These are phyloP conservation scores for Plasmodium relictum DNA, from an alignment of 169 alveolate genomes.

Conservation along the genomic window DNA sequence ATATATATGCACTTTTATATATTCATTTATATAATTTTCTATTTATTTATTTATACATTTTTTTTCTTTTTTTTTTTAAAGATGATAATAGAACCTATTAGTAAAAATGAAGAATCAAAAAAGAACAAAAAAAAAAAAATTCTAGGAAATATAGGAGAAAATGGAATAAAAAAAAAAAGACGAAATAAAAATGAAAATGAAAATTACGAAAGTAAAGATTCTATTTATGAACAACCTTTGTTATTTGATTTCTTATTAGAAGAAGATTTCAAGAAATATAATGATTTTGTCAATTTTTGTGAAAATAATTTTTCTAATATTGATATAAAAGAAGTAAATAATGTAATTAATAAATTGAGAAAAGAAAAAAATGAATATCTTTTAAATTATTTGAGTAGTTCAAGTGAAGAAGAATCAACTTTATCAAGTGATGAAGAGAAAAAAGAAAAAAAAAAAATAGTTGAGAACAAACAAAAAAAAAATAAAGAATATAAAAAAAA, in stretches of 20 bases:
- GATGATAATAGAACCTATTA: too few species aligned
- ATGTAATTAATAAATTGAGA: neutral
- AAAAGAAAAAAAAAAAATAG: neutral
- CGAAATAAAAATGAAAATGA: constrained; percentile 1
- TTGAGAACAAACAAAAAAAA: constrained; percentile 1
- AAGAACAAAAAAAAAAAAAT: constrained; percentile 24
- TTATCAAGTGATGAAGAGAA: neutral
- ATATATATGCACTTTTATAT: too few species aligned
- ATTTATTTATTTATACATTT: too few species aligned
- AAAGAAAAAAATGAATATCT: neutral
- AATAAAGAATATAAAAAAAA: constrained; percentile 33
- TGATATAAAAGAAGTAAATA: constrained; percentile 39
- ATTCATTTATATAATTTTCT: too few species aligned
- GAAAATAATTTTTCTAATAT: constrained; percentile 27
- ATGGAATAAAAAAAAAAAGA: neutral
- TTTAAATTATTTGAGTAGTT: constrained; percentile 40
- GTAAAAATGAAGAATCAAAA: constrained; percentile 1
- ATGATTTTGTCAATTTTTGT: constrained; percentile 32
- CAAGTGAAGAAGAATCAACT: constrained; percentile 23
- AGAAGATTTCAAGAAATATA: constrained; percentile 11
- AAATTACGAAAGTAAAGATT: neutral
- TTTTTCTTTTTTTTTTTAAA: too few species aligned
- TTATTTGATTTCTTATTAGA: constrained; percentile 20
- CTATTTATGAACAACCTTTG: constrained; percentile 31
- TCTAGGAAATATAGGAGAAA: neutral